Evolutionary conservation across 768 basidiomycete species (phyloP).

Genomic region (Plicaturopsis crispa): DNA sequence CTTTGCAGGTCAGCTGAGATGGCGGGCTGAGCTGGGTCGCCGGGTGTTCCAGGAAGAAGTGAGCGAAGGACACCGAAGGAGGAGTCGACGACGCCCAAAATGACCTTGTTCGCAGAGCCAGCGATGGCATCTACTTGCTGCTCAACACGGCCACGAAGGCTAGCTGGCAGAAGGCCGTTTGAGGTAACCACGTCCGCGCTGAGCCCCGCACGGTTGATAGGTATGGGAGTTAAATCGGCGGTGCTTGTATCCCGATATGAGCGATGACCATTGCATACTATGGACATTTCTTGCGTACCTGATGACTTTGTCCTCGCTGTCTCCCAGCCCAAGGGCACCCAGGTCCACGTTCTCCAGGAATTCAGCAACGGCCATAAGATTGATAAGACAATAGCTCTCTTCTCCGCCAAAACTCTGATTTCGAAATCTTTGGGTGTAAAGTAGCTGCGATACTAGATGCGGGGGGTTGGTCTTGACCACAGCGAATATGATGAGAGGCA

Average conservation of each 20-base stretch:
- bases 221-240: slow-evolving; percentile 77
- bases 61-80: slow-evolving; percentile 80
- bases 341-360: slow-evolving; percentile 95
- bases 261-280: no score
- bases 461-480: slow-evolving; percentile 91
- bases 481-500: slow-evolving; percentile 90
- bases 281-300: slow-evolving; percentile 33
- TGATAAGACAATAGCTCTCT: slow-evolving; percentile 89
- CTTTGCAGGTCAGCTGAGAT: no score
- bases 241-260: slow-evolving; percentile 35
- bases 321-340: slow-evolving; percentile 55
- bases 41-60: slow-evolving; percentile 58
- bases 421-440: slow-evolving; percentile 55
- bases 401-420: slow-evolving; percentile 64
- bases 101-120: slow-evolving; percentile 71
- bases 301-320: slow-evolving; percentile 46
- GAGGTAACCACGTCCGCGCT: slow-evolving; percentile 34
- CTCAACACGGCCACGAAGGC: slow-evolving; percentile 68
- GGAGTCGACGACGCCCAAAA: slow-evolving; percentile 83
- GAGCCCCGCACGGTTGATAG: slow-evolving; percentile 49
- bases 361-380: slow-evolving; percentile 91
- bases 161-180: slow-evolving; percentile 30
- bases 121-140: slow-evolving; percentile 76
- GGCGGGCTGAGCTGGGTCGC: no score
- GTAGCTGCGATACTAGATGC: slow-evolving; percentile 65